These are phyloP conservation scores for Cymbopogon flexuosus DNA, from an alignment of 202 grass and related monocot genomes.

Conservation along the genomic window DNA sequence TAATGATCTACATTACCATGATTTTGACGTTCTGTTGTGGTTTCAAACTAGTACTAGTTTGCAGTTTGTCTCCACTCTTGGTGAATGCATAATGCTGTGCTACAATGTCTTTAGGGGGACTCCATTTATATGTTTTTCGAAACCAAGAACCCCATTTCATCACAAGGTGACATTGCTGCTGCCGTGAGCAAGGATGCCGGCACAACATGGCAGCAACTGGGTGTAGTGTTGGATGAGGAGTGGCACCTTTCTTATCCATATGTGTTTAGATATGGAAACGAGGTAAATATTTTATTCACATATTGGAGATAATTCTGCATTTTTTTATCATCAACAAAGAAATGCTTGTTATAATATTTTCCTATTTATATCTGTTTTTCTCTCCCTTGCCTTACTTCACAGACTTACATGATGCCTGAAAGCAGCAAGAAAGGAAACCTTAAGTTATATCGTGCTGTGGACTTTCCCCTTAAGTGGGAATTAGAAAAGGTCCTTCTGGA, in stretches of 20 bases:
- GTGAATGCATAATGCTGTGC: neutral
- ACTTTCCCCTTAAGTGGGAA: conserved; percentile 77
- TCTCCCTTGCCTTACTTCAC: conserved; percentile 3
- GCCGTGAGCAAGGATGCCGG: conserved; percentile 78
- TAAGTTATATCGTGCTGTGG: conserved; percentile 50
- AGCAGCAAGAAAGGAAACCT: conserved; percentile 77
- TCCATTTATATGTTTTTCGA: conserved; percentile 84
- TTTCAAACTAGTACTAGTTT: neutral
- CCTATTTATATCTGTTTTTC: neutral
- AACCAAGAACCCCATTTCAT: conserved; percentile 64
- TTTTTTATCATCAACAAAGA: neutral
- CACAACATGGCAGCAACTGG: conserved; percentile 70
- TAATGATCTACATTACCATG: neutral
- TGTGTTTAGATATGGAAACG: conserved; percentile 54
- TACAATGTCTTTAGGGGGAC: conserved; percentile 44
- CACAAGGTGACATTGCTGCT: conserved; percentile 79
- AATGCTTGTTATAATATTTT: neutral
- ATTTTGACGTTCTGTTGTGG: neutral
- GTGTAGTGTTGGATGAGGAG: conserved; percentile 75
- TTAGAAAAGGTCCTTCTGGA: conserved; percentile 70
- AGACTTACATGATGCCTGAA: conserved; percentile 96
- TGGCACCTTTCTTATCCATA: conserved; percentile 95
- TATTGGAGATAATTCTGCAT: neutral
- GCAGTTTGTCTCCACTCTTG: neutral
- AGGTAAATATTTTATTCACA: conserved; percentile 40